These are phyloP conservation scores for Kwoniella botswanensis DNA, from an alignment of 768 basidiomycete species.

Conservation along the genomic window DNA sequence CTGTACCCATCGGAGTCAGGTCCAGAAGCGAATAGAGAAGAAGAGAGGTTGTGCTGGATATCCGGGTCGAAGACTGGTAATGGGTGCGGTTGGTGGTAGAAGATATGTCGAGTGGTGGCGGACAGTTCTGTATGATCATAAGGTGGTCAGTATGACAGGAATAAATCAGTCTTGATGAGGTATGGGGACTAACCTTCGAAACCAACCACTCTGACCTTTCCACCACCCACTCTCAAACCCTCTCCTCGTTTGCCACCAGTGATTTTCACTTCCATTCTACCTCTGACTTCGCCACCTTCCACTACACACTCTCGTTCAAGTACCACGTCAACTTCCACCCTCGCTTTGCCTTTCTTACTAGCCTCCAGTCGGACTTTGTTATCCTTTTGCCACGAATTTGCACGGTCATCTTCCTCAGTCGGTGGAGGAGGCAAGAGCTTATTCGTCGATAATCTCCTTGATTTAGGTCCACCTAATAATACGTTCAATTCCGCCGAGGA, in stretches of 20 bases:
- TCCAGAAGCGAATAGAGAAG: conserved; percentile 49
- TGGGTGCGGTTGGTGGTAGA: conserved; percentile 76
- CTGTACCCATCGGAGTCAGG: conserved; percentile 58
- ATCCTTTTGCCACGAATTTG: conserved; percentile 28
- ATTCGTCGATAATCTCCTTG: conserved; percentile 35
- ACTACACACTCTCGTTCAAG: conserved; percentile 76
- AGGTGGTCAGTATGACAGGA: not conserved
- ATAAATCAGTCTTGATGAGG: not conserved
- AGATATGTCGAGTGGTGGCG: conserved; percentile 66
- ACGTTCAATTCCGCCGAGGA: conserved; percentile 52
- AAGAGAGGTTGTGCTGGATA: conserved; percentile 57
- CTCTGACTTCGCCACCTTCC: conserved; percentile 76
- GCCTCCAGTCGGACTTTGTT: conserved; percentile 68
- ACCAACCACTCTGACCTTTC: conserved; percentile 80
- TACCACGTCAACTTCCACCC: conserved; percentile 81
- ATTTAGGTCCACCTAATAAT: conserved; percentile 47
- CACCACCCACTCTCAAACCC: conserved; percentile 69
- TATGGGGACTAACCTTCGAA: conserved; percentile 68
- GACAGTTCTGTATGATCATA: conserved; percentile 19
- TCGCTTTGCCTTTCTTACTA: conserved; percentile 62
- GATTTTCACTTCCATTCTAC: conserved; percentile 71
- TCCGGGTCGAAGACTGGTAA: conserved; percentile 59
- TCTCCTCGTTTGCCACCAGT: conserved; percentile 66
- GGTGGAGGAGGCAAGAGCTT: conserved; percentile 52
- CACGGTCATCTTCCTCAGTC: conserved; percentile 26